Base-by-base conservation (phyloP, 495 filamentous ascomycete genomes). In the Chlorociboria aeruginascens region DNA sequence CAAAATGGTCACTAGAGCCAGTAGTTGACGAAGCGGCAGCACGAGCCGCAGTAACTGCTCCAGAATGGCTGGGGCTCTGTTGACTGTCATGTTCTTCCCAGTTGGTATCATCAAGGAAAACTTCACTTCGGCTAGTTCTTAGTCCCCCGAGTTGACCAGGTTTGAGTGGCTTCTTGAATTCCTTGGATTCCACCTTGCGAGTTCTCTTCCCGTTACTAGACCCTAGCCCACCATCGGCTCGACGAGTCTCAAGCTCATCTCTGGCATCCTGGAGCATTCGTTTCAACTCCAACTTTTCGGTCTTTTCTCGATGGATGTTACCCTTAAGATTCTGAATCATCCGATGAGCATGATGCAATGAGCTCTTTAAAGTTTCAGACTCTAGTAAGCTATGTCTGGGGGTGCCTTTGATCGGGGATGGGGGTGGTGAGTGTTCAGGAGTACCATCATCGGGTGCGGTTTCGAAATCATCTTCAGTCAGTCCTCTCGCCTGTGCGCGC, bases 271-370 rank as follows among this genome's bases (percentile, higher is more conserved):
- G 93, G 30, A 98, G 74, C 79, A 98, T 86, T 46, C 93, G 84
- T 63, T 85, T 90, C 40, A 96, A 73, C 61, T 98, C 92, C 17
- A 95, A 75, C 69, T 95, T 98, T 63, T 98, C 92, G 0, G 90
- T 93, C 74, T 95, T 98, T 66, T 98, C 92, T 25, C 92, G 83
- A 61, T 96, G 88, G 43, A 97, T 85, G 54, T 88, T 95, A 63
- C 80, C 85, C 67, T 94, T 88, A 32, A 97, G 73, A 49, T 86
- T 90, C 60, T 96, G 87, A 45, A 98, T 95, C 75, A 94, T 93
- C 40, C 88, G 77, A 58, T 97, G 90, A 32, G 92, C 92, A 65
- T 97, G 92, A 48, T 89, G 83, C 30, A 96, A 71, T 14, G 88
- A 95, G 41, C 87, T 94, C 67, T 88, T 90, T 45, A 97, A 64